These are phyloP conservation scores for Dioscorea cayenensis DNA, from an alignment of 116 monocot genomes.

Conservation along the genomic window DNA sequence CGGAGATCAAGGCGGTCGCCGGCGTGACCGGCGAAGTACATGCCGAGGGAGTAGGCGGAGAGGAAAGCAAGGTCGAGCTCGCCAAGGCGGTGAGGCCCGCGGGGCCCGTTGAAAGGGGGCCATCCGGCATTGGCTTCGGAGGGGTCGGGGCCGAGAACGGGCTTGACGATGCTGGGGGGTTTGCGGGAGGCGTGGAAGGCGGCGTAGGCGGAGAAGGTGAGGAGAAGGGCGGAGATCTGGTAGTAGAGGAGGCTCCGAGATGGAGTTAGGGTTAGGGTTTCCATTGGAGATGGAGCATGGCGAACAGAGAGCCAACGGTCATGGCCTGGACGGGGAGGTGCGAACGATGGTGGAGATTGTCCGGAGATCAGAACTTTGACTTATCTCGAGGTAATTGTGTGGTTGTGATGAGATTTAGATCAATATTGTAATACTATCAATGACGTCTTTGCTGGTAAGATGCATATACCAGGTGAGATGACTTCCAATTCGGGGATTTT, in stretches of 20 bases:
- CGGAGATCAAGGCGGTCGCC: conserved; percentile 64
- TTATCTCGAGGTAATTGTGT: no score
- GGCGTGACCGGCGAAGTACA: conserved; percentile 71
- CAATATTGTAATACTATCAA: no score
- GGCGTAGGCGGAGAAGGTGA: conserved; percentile 80
- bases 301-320: background rate
- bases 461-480: no score
- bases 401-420: no score
- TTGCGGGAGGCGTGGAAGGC: conserved; percentile 95
- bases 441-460: no score
- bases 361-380: no score
- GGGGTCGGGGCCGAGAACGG: conserved; percentile 44
- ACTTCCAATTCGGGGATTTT: no score
- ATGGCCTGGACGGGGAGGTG: no score
- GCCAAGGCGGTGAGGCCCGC: conserved; percentile 75
- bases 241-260: conserved; percentile 11
- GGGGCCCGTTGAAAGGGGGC: conserved; percentile 58
- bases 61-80: conserved; percentile 95
- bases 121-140: conserved; percentile 23
- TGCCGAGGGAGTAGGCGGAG: conserved; percentile 58
- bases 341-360: no score
- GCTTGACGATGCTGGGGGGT: conserved; percentile 89
- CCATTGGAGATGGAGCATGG: conserved; percentile 7
- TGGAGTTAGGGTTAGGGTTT: conserved; percentile 6
- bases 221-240: conserved; percentile 51